Percentiles rank a stretch among this genome's conserved stretches.
Conservation (phyloP, 2,329 filamentous ascomycete genomes). For the Salinomyces thailandicus region DNA sequence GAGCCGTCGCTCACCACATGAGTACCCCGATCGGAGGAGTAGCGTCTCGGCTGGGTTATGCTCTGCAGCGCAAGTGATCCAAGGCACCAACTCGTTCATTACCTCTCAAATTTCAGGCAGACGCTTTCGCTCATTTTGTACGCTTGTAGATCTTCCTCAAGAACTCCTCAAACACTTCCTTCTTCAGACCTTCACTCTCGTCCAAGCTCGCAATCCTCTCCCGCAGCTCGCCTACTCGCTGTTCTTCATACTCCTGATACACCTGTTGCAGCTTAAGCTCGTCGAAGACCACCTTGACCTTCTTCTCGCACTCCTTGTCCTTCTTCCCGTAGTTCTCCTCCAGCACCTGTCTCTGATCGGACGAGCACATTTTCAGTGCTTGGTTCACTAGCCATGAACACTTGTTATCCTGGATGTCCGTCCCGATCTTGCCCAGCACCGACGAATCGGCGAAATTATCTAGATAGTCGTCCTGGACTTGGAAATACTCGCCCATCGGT, state of each 20-base stretch:
- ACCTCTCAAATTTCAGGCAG: too few species aligned
- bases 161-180: conserved; percentile 80
- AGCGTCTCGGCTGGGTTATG: too few species aligned
- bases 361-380: conserved; percentile 66
- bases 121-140: conserved; percentile 74
- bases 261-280: conserved; percentile 74
- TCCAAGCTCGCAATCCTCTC: conserved; percentile 68
- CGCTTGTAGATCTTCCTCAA: conserved; percentile 96
- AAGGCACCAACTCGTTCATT: too few species aligned
- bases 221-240: conserved; percentile 66
- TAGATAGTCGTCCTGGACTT: conserved; percentile 96
- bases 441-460: conserved; percentile 93
- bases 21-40: too few species aligned
- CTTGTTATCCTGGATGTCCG: conserved; percentile 99
- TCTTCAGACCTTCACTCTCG: conserved; percentile 81
- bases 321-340: conserved; percentile 93
- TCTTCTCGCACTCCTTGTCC: conserved; percentile 69
- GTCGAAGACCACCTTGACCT: conserved; percentile 79
- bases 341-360: conserved; percentile 77
- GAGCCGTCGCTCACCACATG: too few species aligned
- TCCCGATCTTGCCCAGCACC: conserved; percentile 95
- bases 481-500: conserved; percentile 97
- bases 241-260: conserved; percentile 86
- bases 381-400: conserved; percentile 98
- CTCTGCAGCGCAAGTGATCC: too few species aligned